Evolutionary conservation across 176 grass and related monocot genomes (phyloP).

Genomic region (maize (Zea mays)): Zm-B73-REFERENCE-NAM-5.0 NC_050096.1:230669001-230669500

Average conservation of each 20-base stretch:
- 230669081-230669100: background rate
- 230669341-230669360: constrained; percentile 27
- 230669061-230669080: background rate
- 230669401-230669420: too few species aligned
- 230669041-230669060: background rate
- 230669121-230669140: background rate
- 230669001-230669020: constrained; percentile 10
- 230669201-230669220: too few species aligned
- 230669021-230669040: background rate
- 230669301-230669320: constrained; percentile 26
- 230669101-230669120: background rate
- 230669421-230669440: too few species aligned
- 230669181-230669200: background rate
- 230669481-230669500: too few species aligned
- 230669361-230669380: background rate
- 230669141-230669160: background rate
- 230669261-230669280: background rate
- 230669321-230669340: background rate
- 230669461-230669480: too few species aligned
- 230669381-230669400: background rate
- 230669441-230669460: too few species aligned
- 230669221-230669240: background rate
- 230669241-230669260: background rate
- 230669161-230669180: background rate
- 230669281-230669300: constrained; percentile 19